Base-by-base conservation (phyloP, 805 yeast genomes). In the Soucietia sequanensis region DNA sequence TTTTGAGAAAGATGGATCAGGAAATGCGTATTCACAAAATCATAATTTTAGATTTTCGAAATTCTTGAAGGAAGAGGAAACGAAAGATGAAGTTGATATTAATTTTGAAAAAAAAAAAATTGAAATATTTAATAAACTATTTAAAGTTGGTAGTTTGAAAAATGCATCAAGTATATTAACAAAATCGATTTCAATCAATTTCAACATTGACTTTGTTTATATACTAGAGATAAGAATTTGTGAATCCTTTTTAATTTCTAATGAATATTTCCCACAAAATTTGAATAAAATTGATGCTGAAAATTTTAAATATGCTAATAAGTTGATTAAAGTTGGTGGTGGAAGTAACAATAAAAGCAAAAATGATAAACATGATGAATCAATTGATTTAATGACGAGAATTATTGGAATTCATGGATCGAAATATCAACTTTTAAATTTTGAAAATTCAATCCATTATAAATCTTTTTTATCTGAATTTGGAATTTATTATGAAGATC, bases 1-100 rank as follows among this genome's bases (percentile, higher is more conserved):
- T 1, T 78, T 75, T 52, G 85, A 79, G 44, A 72, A 70, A 40
- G 84, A 80, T 56, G 84, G 84, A 0, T 75, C 83, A 5, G 85
- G 84, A 11, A 70, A 72, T 11, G 73, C 80, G n/a, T 80, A 78
- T 44, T 61, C 68, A 3, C 80, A 67, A 35, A 73, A 73, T 43
- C 62, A 63, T 30, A 68, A 62, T 37, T 65, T 76, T 35, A 58
- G 72, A 38, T 68, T 70, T 43, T 58, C 63, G 31, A 60, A 62
- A 33, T 17, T 42, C 30, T 23, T 35, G 10, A 31, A 35, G 23
- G 33, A 35, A 17, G 23, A 21, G n/a, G 35, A 8, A 11, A 11
- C 11, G 8, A 10, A 15, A 7, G 16, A 15, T 27, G 31, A 14
- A 33, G 29, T 27, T 6, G 44, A 29, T 10, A 29, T 25, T 11